phyloP scores from a whole-genome alignment of 257 asterid species.

The Capsicum baccatum region DNA sequence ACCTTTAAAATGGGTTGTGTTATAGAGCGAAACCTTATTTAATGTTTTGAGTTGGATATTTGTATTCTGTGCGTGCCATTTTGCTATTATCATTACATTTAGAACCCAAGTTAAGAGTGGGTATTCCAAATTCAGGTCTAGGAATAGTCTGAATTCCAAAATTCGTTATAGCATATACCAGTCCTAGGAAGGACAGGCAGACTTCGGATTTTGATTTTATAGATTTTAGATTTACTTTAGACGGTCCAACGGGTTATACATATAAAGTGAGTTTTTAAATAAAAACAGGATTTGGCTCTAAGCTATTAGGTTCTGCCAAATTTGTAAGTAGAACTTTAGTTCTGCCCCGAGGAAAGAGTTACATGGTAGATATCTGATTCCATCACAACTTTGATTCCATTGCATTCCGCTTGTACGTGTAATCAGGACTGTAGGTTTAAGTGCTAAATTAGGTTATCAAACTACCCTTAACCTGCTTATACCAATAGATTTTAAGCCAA shows the following conservation, averaged over 20 bases:
- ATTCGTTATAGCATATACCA: neutral
- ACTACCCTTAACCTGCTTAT: neutral
- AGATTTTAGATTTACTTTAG: neutral
- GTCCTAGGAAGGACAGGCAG: slow-evolving; percentile 10
- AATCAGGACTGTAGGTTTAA: neutral
- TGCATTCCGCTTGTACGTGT: neutral
- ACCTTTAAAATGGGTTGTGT: slow-evolving; percentile 3
- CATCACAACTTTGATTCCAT: slow-evolving; percentile 11
- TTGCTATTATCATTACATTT: slow-evolving; percentile 18
- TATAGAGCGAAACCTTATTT: neutral
- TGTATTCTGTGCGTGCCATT: slow-evolving; percentile 4
- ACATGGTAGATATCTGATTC: neutral
- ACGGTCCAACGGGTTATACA: neutral
- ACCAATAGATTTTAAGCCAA: neutral
- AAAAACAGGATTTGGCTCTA: neutral
- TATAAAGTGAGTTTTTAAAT: neutral
- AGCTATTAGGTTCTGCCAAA: neutral
- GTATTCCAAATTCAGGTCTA: neutral
- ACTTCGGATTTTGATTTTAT: slow-evolving; percentile 1
- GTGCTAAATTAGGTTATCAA: slow-evolving; percentile 28
- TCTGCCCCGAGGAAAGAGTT: neutral
- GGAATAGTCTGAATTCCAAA: neutral
- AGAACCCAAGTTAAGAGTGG: slow-evolving; percentile 19
- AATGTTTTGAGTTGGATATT: slow-evolving; percentile 18
- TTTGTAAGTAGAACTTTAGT: neutral